Percentiles rank a stretch among this genome's conserved stretches.
Evolutionary conservation across 2,329 filamentous ascomycete species (phyloP).

Genomic region (Chalaropsis thielavioides): DNA sequence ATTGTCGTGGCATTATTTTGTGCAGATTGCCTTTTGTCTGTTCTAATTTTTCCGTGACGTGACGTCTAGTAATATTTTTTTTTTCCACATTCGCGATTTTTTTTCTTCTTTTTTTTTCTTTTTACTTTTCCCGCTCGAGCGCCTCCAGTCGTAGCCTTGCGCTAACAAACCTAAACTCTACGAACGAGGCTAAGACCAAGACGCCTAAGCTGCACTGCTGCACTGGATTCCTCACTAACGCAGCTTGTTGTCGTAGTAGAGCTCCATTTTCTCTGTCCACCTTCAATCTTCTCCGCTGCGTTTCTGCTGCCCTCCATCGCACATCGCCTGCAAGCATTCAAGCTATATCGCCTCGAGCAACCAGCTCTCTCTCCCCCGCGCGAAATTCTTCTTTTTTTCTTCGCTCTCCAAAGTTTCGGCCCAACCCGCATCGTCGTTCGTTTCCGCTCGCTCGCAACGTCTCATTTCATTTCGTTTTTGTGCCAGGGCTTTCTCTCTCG

Average conservation of each 20-base stretch:
- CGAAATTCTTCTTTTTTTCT: neutral
- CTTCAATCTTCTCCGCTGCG: neutral
- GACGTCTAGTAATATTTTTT: neutral
- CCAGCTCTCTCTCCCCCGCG: neutral
- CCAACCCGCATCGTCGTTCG: neutral
- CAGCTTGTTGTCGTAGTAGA: neutral
- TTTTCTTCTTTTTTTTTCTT: constrained; percentile 3
- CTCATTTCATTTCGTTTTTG: neutral
- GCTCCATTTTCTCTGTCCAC: neutral
- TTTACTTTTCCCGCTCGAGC: neutral
- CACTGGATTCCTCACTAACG: neutral
- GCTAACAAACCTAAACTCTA: neutral
- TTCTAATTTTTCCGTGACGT: neutral
- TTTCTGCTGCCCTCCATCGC: neutral
- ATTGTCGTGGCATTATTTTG: neutral
- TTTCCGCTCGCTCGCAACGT: neutral
- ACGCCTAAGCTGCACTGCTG: too few species aligned
- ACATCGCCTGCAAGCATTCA: neutral
- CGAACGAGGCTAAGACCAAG: neutral
- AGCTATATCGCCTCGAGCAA: neutral
- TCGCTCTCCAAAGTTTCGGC: neutral
- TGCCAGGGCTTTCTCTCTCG: neutral
- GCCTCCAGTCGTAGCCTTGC: neutral
- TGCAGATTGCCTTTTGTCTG: too few species aligned
- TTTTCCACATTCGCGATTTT: neutral